Percentiles rank a stretch among this genome's conserved stretches.
These are phyloP conservation scores for Xylariales sp. DNA, from an alignment of 2,329 filamentous ascomycete genomes.

Conservation along the genomic window DNA sequence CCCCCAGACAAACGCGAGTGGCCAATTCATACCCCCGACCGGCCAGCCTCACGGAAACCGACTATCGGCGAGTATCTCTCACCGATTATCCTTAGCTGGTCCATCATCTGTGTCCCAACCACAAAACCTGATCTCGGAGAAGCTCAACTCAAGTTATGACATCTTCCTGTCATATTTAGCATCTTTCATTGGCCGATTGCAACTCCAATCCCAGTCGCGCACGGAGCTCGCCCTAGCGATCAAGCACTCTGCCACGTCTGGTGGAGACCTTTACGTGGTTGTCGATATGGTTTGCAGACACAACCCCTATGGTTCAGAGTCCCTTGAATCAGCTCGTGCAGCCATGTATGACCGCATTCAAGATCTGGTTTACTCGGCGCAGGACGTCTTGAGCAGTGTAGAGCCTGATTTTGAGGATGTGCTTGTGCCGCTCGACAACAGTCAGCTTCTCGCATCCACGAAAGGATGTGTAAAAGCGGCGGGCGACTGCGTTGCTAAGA, in stretches of 20 bases:
- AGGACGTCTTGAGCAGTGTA: conserved; percentile 68
- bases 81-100: conserved; percentile 73
- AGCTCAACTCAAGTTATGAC: conserved; percentile 76
- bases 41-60: conserved; percentile 37
- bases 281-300: conserved; percentile 80
- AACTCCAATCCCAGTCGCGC: conserved; percentile 87
- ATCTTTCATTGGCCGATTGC: conserved; percentile 84
- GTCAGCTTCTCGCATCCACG: conserved; percentile 69
- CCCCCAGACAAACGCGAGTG: conserved; percentile 24
- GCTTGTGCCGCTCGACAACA: conserved; percentile 76
- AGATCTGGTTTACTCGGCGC: conserved; percentile 75
- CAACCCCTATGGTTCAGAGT: conserved; percentile 62
- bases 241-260: conserved; percentile 77
- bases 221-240: conserved; percentile 79
- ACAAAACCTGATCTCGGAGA: conserved; percentile 77
- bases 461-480: conserved; percentile 86
- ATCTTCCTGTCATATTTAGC: conserved; percentile 85
- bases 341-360: conserved; percentile 77
- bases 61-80: conserved; percentile 54
- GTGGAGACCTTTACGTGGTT: conserved; percentile 72
- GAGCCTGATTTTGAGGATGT: conserved; percentile 71
- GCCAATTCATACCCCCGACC: conserved; percentile 30
- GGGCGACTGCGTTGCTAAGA: conserved; percentile 85
- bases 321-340: conserved; percentile 64
- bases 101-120: conserved; percentile 59